A percentile compares a stretch with the other conserved stretches of the same genome.
Evolutionary conservation across 2,329 filamentous ascomycete species (phyloP).

Genomic region (Onygenales sp.): DNA sequence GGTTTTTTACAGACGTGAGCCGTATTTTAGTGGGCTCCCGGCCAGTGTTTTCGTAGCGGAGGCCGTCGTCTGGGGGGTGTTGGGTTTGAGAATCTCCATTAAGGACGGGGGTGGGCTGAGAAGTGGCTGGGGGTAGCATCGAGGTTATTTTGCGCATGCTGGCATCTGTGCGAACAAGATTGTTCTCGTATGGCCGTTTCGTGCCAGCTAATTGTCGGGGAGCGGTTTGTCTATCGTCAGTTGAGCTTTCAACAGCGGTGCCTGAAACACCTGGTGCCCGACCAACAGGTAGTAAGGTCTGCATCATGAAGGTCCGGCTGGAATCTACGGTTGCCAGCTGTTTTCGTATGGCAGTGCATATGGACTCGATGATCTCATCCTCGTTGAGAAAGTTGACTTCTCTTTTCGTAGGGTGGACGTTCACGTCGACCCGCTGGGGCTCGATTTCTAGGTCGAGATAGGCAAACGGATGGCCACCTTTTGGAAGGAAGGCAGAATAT

Average conservation of each 20-base stretch:
- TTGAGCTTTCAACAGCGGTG: constrained; percentile 8
- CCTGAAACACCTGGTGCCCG: constrained; percentile 24
- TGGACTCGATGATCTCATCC: constrained; percentile 82
- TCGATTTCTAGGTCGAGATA: constrained; percentile 92
- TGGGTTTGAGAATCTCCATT: constrained; percentile 25
- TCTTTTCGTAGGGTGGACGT: constrained; percentile 92
- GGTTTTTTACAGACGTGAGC: constrained; percentile 73
- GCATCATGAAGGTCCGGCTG: constrained; percentile 88
- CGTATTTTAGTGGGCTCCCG: constrained; percentile 61
- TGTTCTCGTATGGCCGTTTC: constrained; percentile 67
- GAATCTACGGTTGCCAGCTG: constrained; percentile 81
- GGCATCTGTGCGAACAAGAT: constrained; percentile 80
- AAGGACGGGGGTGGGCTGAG: constrained; percentile 17
- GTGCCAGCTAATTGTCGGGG: constrained; percentile 26
- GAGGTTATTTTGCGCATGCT: constrained; percentile 89
- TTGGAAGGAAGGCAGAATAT: constrained; percentile 79
- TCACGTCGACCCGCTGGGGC: constrained; percentile 86
- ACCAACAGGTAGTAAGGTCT: constrained; percentile 69
- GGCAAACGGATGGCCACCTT: constrained; percentile 86
- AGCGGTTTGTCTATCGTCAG: constrained; percentile 24
- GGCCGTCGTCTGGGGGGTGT: constrained; percentile 34
- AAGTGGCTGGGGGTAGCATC: constrained; percentile 63
- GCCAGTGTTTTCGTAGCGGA: constrained; percentile 63
- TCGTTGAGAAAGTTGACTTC: constrained; percentile 98
- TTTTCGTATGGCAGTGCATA: constrained; percentile 70